Percentiles rank a stretch among this genome's conserved stretches.
These are phyloP conservation scores for Daldinia bambusicola DNA, from an alignment of 495 filamentous ascomycete species.

Conservation along the genomic window DNA sequence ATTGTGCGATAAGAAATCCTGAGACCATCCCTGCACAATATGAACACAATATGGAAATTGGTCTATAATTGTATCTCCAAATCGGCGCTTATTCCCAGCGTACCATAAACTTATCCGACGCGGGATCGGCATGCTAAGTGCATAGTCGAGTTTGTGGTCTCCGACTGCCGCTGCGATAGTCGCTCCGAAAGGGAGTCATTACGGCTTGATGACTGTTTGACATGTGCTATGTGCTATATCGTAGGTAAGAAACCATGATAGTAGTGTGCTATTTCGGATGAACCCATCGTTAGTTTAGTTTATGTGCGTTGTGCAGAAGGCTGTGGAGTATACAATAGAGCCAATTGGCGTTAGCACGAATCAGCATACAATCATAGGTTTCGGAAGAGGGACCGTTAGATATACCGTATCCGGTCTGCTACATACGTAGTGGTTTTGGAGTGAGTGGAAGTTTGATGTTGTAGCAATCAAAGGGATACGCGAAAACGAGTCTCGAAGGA, in stretches of 20 bases:
- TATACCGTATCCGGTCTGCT: not conserved
- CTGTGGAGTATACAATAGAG: not conserved
- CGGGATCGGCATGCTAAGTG: constrained; percentile 36
- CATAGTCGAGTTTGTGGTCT: constrained; percentile 26
- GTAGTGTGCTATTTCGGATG: not conserved
- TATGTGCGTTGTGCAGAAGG: not conserved
- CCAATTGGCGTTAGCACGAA: not conserved
- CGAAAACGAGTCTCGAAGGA: too few relatives aligned
- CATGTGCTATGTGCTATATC: not conserved
- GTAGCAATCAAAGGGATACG: not conserved
- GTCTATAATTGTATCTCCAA: constrained; percentile 24
- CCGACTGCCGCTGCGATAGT: constrained; percentile 44
- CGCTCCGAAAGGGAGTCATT: constrained; percentile 34
- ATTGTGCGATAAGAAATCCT: constrained; percentile 7
- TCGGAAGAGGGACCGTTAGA: not conserved
- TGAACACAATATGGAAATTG: not conserved
- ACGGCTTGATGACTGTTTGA: constrained; percentile 5
- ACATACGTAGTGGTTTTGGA: not conserved
- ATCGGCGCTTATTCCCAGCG: constrained; percentile 40
- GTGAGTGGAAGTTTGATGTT: not conserved
- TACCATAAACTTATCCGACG: constrained; percentile 26
- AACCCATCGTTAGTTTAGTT: not conserved
- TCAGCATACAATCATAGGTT: not conserved
- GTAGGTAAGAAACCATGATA: not conserved
- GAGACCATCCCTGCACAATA: constrained; percentile 10